phyloP scores from a whole-genome alignment of 768 basidiomycete genomes.

The Clathrus columnatus region DNA sequence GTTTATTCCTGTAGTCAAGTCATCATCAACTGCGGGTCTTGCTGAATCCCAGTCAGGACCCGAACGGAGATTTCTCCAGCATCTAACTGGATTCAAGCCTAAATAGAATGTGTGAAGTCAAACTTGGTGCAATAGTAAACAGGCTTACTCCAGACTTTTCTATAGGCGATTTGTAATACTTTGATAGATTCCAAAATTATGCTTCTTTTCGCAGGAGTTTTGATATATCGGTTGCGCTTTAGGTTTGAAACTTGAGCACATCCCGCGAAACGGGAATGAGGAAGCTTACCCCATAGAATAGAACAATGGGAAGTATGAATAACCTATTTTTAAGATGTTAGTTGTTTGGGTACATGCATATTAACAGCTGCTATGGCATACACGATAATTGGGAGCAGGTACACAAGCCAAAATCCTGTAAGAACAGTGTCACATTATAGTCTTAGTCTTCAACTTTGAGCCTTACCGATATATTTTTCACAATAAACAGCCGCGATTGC shows the following conservation, averaged over 20 bases:
- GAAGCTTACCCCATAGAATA: conserved; percentile 33
- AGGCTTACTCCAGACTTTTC: conserved; percentile 39
- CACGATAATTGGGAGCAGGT: conserved; percentile 49
- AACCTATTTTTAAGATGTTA: no score
- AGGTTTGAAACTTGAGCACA: not conserved
- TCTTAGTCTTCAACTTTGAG: not conserved
- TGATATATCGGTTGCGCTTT: conserved; percentile 40
- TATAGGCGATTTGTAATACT: conserved; percentile 37
- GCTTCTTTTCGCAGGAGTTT: conserved; percentile 54
- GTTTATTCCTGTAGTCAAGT: not conserved
- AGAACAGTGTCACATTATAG: not conserved
- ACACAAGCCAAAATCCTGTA: conserved; percentile 53
- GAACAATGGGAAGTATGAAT: conserved; percentile 49
- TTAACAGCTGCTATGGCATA: conserved; percentile 30
- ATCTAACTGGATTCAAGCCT: conserved; percentile 1
- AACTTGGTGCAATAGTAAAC: no score
- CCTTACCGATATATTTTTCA: conserved; percentile 9
- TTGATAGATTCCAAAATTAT: conserved; percentile 44
- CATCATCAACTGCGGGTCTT: not conserved
- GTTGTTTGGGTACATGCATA: not conserved
- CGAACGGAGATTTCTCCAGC: not conserved
- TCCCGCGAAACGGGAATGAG: no score
- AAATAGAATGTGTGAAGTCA: no score
- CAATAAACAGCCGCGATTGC: conserved; percentile 5
- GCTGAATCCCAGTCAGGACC: conserved; percentile 9